Conservation (phyloP, 495 filamentous ascomycete genomes). For the Podospora appendiculata region DNA sequence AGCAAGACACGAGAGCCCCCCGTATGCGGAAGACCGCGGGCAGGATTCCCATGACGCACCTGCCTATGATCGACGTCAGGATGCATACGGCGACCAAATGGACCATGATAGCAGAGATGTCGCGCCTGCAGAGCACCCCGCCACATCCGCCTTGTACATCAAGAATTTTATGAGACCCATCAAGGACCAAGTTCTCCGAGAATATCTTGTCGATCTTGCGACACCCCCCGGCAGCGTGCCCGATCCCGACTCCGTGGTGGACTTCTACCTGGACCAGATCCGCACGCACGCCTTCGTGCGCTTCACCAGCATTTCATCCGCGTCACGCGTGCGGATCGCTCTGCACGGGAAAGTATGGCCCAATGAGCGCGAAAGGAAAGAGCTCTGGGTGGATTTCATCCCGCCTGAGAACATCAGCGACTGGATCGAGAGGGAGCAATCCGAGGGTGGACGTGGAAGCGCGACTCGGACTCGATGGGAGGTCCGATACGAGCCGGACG, state of each 20-base stretch:
- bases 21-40: neutral
- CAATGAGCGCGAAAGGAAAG: conserved; percentile 74
- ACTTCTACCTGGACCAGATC: conserved; percentile 77
- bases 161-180: conserved; percentile 86
- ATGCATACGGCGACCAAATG: neutral
- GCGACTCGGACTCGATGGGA: conserved; percentile 38
- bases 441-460: conserved; percentile 39
- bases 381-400: conserved; percentile 84
- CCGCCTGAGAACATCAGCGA: conserved; percentile 63
- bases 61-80: neutral
- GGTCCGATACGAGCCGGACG: conserved; percentile 39
- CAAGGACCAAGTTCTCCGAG: conserved; percentile 52
- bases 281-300: conserved; percentile 78
- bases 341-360: conserved; percentile 81
- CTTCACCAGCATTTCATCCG: conserved; percentile 60
- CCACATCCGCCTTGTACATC: conserved; percentile 84
- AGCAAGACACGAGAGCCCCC: neutral
- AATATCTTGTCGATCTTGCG: conserved; percentile 62
- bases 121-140: conserved; percentile 68
- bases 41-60: neutral
- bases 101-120: conserved; percentile 34
- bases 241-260: conserved; percentile 46
- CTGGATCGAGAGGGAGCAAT: conserved; percentile 68
- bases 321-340: conserved; percentile 67
- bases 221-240: conserved; percentile 43